Evolutionary conservation across 2,329 filamentous ascomycete species (phyloP).

Genomic region (Arthrobotrys pseudoclavata): DNA sequence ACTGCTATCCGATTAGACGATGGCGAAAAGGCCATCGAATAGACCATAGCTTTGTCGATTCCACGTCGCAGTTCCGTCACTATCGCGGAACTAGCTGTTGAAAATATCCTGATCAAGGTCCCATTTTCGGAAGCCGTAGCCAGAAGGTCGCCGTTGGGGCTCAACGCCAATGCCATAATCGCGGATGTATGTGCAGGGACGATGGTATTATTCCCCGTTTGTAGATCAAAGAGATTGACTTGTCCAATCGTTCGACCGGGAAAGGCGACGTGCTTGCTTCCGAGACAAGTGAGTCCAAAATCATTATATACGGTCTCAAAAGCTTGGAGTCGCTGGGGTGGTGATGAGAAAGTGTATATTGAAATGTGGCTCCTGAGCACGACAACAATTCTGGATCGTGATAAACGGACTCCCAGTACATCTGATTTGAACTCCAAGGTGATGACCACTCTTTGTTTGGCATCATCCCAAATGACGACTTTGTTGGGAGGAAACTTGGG

Average conservation of each 20-base stretch:
- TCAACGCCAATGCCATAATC: slow-evolving; percentile 83
- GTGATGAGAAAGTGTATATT: slow-evolving; percentile 82
- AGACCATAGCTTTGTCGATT: slow-evolving; percentile 88
- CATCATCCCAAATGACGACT: slow-evolving; percentile 92
- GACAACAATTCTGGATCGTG: slow-evolving; percentile 81
- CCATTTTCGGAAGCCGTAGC: slow-evolving; percentile 94
- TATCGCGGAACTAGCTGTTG: slow-evolving; percentile 82
- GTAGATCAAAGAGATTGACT: slow-evolving; percentile 85
- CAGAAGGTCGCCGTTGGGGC: slow-evolving; percentile 81
- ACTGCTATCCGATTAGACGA: slow-evolving; percentile 84
- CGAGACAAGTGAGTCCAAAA: slow-evolving; percentile 82
- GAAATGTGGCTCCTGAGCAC: slow-evolving; percentile 85
- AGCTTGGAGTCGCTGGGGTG: slow-evolving; percentile 77
- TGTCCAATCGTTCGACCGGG: slow-evolving; percentile 90
- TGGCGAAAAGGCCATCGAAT: slow-evolving; percentile 88
- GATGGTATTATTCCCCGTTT: slow-evolving; percentile 87
- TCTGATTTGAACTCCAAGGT: slow-evolving; percentile 83
- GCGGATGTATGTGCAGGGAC: slow-evolving; percentile 88
- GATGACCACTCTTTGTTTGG: slow-evolving; percentile 80
- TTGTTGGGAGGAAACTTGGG: slow-evolving; percentile 91
- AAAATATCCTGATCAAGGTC: slow-evolving; percentile 88
- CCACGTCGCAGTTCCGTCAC: slow-evolving; percentile 88
- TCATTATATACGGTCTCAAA: slow-evolving; percentile 91
- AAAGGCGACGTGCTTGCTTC: slow-evolving; percentile 80
- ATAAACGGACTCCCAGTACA: slow-evolving; percentile 83